Percentiles rank a stretch among this genome's conserved stretches.
Evolutionary conservation across 257 asterid genomes (phyloP).

Genomic region (Solanum lycopersicoides): DNA sequence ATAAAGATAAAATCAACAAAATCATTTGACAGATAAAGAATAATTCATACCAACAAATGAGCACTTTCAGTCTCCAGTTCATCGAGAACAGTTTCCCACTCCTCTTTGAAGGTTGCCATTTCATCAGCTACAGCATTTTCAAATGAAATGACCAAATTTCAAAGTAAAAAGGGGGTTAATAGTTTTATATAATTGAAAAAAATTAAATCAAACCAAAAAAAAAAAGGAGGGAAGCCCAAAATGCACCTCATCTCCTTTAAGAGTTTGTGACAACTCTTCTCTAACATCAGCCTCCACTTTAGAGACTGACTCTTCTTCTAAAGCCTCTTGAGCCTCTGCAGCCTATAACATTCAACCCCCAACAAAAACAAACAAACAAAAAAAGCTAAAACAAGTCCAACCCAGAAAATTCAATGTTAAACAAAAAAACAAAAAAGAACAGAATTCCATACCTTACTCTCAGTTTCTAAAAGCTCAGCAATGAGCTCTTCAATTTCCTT

Average conservation of each 20-base stretch:
- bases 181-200: not conserved
- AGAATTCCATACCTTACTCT: slow-evolving; percentile 49
- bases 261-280: slow-evolving; percentile 65
- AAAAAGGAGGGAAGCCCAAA: not conserved
- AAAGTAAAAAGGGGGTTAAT: not conserved
- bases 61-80: slow-evolving; percentile 87
- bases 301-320: slow-evolving; percentile 79
- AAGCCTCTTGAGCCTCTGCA: slow-evolving; percentile 90
- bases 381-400: not conserved
- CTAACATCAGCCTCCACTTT: slow-evolving; percentile 83
- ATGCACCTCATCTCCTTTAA: slow-evolving; percentile 51
- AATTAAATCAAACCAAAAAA: not conserved
- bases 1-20: not conserved
- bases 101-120: slow-evolving; percentile 66
- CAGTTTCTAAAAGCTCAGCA: slow-evolving; percentile 80
- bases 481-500: slow-evolving; percentile 82
- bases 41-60: slow-evolving; percentile 53
- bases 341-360: slow-evolving; percentile 38
- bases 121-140: slow-evolving; percentile 71
- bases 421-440: not conserved
- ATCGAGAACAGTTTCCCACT: slow-evolving; percentile 87
- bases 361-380: no score
- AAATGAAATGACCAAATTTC: slow-evolving; percentile 20
- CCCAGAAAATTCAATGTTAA: not conserved
- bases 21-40: not conserved